A percentile compares a stretch with the other conserved stretches of the same genome.
Conservation (phyloP, 1,284 basidiomycete genomes). For the Irpex sp. region DNA sequence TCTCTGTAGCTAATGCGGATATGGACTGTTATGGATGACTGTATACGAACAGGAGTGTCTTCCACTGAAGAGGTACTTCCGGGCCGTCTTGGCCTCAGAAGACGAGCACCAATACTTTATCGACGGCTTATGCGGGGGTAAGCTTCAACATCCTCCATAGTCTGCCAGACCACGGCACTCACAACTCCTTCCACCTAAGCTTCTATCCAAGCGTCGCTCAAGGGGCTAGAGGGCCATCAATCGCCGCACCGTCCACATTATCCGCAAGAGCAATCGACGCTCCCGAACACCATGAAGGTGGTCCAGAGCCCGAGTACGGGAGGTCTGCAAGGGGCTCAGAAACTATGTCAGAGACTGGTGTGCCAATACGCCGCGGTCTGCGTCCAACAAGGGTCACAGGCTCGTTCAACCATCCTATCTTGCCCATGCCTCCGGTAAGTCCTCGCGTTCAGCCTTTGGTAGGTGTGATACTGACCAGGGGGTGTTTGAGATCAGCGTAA, state of each 20-base stretch:
- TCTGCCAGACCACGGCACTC: too few relatives aligned
- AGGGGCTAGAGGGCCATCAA: constrained; percentile 48
- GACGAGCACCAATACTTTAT: constrained; percentile 90
- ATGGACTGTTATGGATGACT: constrained; percentile 95
- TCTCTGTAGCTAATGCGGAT: constrained; percentile 72
- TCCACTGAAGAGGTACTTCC: constrained; percentile 84
- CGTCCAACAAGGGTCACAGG: constrained; percentile 73
- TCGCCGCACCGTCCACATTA: constrained; percentile 48
- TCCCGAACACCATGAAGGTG: constrained; percentile 39
- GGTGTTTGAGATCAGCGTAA: constrained; percentile 61
- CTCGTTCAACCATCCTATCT: constrained; percentile 84
- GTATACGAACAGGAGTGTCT: constrained; percentile 90
- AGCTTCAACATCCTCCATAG: too few relatives aligned
- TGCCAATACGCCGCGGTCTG: constrained; percentile 6
- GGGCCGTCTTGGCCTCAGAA: constrained; percentile 83
- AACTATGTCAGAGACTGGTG: not conserved
- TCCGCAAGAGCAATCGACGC: constrained; percentile 42
- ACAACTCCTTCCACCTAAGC: constrained; percentile 37
- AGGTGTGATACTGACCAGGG: not conserved
- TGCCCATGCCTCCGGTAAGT: constrained; percentile 85
- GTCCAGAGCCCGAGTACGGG: constrained; percentile 6
- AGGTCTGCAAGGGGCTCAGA: not conserved
- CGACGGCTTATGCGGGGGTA: constrained; percentile 89
- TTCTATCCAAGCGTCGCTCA: constrained; percentile 76
- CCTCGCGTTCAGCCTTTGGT: not conserved